Conservation (phyloP, 2,329 filamentous ascomycete genomes). For the Biscogniauxia marginata region DNA sequence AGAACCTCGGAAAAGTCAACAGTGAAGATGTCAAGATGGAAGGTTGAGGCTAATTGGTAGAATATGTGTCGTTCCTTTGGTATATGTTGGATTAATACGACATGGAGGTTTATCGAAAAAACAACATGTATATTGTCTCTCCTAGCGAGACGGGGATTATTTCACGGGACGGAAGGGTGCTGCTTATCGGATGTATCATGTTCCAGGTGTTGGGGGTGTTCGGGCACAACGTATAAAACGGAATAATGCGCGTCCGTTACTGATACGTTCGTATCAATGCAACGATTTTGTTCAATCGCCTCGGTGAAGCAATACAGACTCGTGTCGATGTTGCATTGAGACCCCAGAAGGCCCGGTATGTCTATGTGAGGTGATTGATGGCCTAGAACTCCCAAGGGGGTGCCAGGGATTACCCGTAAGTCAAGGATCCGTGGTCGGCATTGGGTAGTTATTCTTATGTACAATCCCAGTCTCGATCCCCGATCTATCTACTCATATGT, state of each 20-base stretch:
- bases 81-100: neutral
- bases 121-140: neutral
- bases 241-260: neutral
- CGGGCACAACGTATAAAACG: neutral
- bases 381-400: neutral
- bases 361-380: neutral
- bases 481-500: too few relatives aligned
- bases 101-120: neutral
- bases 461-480: neutral
- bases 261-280: too few relatives aligned
- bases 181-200: neutral
- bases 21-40: conserved; percentile 58
- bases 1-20: conserved; percentile 63
- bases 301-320: neutral
- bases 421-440: neutral
- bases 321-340: neutral
- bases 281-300: neutral
- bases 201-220: neutral
- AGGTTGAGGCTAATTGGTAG: conserved; percentile 31
- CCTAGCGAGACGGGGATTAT: neutral
- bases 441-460: neutral
- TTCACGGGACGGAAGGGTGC: neutral
- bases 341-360: neutral
- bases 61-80: neutral
- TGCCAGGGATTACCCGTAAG: neutral